Base-by-base conservation (phyloP, 2,329 filamentous ascomycete genomes). In the Fusarium fujikuroi region DNA sequence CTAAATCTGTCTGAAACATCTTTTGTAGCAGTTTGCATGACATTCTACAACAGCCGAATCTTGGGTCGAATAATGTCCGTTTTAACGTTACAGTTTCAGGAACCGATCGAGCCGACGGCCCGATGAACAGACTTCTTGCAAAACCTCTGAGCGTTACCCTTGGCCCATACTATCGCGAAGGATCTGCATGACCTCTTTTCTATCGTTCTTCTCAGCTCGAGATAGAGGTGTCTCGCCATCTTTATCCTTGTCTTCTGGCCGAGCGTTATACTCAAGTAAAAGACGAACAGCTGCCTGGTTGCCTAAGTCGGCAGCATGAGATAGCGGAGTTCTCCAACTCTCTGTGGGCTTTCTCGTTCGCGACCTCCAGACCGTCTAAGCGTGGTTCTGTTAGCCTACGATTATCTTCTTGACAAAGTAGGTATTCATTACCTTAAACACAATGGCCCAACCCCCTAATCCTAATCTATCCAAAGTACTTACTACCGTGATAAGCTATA, bases 211-310 rank as follows among this genome's bases (percentile, higher is more conserved):
- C 3, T 3, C 5, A 9, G 19, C 30, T n/a, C 14, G 15, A 2
- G 21, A 49, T 16, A 49, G 0, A 32, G 25, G 14, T 12, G 46
- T 49, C 1, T 49, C 4, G 3, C 42, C 42, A 3, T 6, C 23
- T 3, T 1, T 1, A 19, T 25, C 42, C 1, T 49, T 16, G 0
- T 49, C 14, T 3, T 11, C 4, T 9, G 9, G 46, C 0, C 30
- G 14, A 18, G 28, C 46, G 0, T 32, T 11, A 1, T 49, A 49
- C 0, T 2, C 10, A 0, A 49, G 46, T 0, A 49, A 21, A 0
- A 49, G 21, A 30, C 18, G 46, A 7, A 49, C 46, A n/a, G 10
- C 15, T 21, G 5, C 1, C 46, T 49, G 5, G 5, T 49, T 2
- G 3, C 46, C 46, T 1, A 30, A 7, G 4, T 32, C 28, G 0